Conservation (phyloP, 2,329 filamentous ascomycete species). For the Ascochyta clinopodiicola region DNA sequence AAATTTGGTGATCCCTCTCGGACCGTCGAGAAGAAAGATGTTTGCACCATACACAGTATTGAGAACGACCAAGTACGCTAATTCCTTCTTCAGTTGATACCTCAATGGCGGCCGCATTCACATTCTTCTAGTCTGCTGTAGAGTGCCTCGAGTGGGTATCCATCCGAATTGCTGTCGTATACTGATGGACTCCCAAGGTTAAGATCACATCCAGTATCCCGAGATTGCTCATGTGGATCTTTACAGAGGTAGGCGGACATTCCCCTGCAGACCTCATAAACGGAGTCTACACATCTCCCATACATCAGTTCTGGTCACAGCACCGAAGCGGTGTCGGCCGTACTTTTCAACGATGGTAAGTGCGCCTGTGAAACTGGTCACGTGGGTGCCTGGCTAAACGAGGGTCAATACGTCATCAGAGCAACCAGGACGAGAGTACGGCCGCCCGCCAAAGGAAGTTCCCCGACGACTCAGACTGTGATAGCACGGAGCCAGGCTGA, state of each 20-base stretch:
- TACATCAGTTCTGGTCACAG: too few relatives aligned
- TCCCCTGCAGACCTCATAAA: too few relatives aligned
- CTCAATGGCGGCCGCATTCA: not conserved
- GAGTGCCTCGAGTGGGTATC: not conserved
- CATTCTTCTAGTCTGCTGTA: not conserved
- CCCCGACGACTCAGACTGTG: not conserved
- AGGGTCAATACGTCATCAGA: not conserved
- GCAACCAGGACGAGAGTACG: not conserved
- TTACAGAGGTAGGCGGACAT: not conserved
- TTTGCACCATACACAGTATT: not conserved
- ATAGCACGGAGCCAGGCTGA: not conserved
- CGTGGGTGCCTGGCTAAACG: not conserved
- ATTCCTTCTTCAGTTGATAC: too few relatives aligned
- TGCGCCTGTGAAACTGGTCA: not conserved
- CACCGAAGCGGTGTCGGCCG: too few relatives aligned
- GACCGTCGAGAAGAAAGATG: not conserved
- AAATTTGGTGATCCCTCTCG: not conserved
- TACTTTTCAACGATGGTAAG: too few relatives aligned
- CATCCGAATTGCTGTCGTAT: not conserved
- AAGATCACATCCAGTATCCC: not conserved
- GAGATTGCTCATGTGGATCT: not conserved
- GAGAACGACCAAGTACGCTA: too few relatives aligned
- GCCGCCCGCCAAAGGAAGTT: not conserved
- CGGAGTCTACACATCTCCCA: too few relatives aligned
- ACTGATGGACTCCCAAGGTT: not conserved